Evolutionary conservation across 176 grass and related monocot genomes (phyloP).

Genomic region (Musa acuminata): DNA sequence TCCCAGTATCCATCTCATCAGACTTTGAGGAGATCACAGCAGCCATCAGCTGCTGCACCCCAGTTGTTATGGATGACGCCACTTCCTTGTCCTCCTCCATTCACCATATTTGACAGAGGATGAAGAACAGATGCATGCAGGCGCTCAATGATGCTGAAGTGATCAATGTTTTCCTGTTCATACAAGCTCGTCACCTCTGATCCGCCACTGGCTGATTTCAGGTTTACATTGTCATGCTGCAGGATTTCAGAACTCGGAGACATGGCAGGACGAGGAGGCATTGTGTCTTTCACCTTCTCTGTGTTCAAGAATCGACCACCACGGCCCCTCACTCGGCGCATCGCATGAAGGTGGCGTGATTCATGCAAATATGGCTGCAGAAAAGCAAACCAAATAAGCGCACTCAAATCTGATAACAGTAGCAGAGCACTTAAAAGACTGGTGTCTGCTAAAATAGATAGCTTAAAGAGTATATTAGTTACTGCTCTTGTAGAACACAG

Average conservation of each 20-base stretch:
- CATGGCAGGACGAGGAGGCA: constrained; percentile 15
- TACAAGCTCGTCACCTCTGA: constrained; percentile 63
- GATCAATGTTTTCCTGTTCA: constrained; percentile 25
- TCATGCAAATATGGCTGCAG: constrained; percentile 85
- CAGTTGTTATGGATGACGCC: constrained; percentile 36
- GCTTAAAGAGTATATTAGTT: no score
- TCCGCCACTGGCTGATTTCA: constrained; percentile 37
- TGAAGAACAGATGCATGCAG: constrained; percentile 54
- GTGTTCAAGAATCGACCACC: constrained; percentile 91
- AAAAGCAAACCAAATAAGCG: not conserved
- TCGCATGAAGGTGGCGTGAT: constrained; percentile 81
- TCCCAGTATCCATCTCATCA: constrained; percentile 37
- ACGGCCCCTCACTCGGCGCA: constrained; percentile 60
- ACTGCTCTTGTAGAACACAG: no score
- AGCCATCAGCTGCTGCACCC: constrained; percentile 43
- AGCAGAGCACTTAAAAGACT: no score
- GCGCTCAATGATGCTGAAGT: constrained; percentile 33
- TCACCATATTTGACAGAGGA: constrained; percentile 48
- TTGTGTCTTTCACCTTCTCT: constrained; percentile 26
- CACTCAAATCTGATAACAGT: not conserved
- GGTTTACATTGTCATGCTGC: constrained; percentile 44
- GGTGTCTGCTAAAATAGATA: no score
- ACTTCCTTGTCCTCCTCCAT: constrained; percentile 33
- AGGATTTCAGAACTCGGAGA: constrained; percentile 41
- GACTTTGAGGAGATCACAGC: constrained; percentile 75